phyloP scores from a whole-genome alignment of 345 rosid genomes.

The Limnanthes douglasii region DNA sequence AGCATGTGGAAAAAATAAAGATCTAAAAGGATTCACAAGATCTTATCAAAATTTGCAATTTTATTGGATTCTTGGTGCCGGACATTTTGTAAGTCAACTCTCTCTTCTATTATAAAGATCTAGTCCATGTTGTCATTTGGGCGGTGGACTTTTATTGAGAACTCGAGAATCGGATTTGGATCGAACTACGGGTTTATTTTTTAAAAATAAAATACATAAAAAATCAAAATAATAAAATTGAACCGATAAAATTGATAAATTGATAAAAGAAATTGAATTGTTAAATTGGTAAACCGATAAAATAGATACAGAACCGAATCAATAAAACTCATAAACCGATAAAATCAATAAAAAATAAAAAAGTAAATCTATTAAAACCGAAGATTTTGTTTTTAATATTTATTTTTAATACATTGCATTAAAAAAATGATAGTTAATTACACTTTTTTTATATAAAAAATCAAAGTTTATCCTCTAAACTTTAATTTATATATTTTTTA shows the following conservation, averaged over 20 bases:
- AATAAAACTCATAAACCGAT: no score
- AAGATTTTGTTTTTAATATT: not conserved
- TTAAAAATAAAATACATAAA: not conserved
- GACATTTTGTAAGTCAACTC: slow-evolving; percentile 70
- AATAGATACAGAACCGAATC: no score
- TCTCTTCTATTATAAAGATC: not conserved
- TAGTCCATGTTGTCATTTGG: not conserved
- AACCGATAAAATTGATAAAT: not conserved
- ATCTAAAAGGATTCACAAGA: slow-evolving; percentile 59
- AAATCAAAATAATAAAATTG: not conserved
- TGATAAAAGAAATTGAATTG: not conserved
- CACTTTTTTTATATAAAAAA: no score
- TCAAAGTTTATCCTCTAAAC: no score
- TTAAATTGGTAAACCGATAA: not conserved
- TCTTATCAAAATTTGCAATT: slow-evolving; percentile 65
- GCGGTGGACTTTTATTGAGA: not conserved
- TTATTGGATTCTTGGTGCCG: slow-evolving; percentile 94
- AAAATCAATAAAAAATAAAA: not conserved
- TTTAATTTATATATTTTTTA: no score
- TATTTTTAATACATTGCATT: no score
- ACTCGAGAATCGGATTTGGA: not conserved
- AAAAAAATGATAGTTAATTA: no score
- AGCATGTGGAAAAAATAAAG: slow-evolving; percentile 26
- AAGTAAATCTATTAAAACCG: not conserved
- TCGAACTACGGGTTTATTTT: not conserved